phyloP scores from a whole-genome alignment of 2,329 filamentous ascomycete genomes.

The Cladophialophora bantiana region DNA sequence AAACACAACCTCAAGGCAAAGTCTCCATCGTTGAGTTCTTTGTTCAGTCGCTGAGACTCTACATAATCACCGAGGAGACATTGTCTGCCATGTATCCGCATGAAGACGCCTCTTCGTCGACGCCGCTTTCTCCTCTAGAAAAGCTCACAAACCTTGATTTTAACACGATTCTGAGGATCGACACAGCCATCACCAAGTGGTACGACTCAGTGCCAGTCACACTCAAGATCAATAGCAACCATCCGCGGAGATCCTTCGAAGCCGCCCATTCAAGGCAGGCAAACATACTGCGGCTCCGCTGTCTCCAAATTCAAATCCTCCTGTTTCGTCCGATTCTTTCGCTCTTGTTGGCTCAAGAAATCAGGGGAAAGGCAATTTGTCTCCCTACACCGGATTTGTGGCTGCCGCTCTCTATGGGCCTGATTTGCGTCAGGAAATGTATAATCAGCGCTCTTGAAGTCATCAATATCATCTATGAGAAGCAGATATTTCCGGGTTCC shows the following conservation, averaged over 20 bases:
- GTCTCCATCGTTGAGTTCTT: slow-evolving; percentile 6
- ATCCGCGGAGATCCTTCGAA: too few species aligned
- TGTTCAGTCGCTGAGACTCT: slow-evolving; percentile 8
- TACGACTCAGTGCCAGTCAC: neutral
- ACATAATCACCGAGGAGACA: slow-evolving; percentile 7
- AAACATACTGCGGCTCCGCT: slow-evolving; percentile 8
- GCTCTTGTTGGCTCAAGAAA: neutral
- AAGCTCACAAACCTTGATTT: slow-evolving; percentile 11
- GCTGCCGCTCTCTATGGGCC: neutral
- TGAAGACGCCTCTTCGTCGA: neutral
- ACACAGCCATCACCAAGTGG: neutral
- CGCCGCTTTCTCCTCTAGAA: neutral
- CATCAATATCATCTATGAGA: slow-evolving; percentile 4
- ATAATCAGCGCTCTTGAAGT: neutral
- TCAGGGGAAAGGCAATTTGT: neutral
- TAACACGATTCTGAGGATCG: slow-evolving; percentile 7
- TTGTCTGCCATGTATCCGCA: slow-evolving; percentile 6
- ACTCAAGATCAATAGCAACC: neutral
- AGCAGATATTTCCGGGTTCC: neutral
- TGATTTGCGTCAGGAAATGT: neutral
- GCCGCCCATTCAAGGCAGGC: neutral
- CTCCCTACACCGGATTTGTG: neutral
- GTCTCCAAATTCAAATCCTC: slow-evolving; percentile 6
- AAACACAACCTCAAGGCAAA: neutral
- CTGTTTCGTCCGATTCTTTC: slow-evolving; percentile 5